Percentiles rank a stretch among this genome's conserved stretches.
phyloP scores from a whole-genome alignment of 257 asterid genomes.

The Misopates orontium region DNA sequence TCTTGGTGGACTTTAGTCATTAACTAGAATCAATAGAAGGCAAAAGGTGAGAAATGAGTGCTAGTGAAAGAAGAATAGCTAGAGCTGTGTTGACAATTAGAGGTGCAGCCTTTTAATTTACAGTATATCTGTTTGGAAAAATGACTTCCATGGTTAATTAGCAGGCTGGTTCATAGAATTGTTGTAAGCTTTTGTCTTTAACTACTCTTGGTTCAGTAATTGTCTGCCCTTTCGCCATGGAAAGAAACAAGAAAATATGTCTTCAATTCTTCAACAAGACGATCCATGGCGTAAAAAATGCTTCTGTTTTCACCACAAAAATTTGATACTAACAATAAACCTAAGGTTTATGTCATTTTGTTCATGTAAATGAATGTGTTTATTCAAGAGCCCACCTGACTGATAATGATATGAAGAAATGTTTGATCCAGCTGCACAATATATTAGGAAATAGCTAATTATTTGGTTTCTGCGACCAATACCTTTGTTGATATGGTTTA shows the following conservation, averaged over 20 bases:
- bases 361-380: too few species aligned
- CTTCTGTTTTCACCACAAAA: constrained; percentile 7
- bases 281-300: too few species aligned
- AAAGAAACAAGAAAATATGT: background rate
- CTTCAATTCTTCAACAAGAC: too few species aligned
- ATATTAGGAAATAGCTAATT: background rate
- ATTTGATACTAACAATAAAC: too few species aligned
- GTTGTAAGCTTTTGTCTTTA: background rate
- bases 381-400: too few species aligned
- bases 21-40: background rate
- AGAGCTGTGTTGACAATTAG: too few species aligned
- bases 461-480: background rate
- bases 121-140: background rate
- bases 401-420: too few species aligned
- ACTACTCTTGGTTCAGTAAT: too few species aligned
- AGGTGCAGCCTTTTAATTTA: too few species aligned
- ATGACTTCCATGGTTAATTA: background rate
- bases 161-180: constrained; percentile 5
- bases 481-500: background rate
- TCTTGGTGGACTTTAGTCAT: constrained; percentile 4
- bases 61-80: background rate
- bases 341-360: too few species aligned
- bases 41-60: background rate
- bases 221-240: too few species aligned
- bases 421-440: background rate